Evolutionary conservation across 225 moss, liverwort and hornwort genomes (phyloP), one percentile per base, ranked within the genome.

Genomic region (Asterella californica): DNA sequence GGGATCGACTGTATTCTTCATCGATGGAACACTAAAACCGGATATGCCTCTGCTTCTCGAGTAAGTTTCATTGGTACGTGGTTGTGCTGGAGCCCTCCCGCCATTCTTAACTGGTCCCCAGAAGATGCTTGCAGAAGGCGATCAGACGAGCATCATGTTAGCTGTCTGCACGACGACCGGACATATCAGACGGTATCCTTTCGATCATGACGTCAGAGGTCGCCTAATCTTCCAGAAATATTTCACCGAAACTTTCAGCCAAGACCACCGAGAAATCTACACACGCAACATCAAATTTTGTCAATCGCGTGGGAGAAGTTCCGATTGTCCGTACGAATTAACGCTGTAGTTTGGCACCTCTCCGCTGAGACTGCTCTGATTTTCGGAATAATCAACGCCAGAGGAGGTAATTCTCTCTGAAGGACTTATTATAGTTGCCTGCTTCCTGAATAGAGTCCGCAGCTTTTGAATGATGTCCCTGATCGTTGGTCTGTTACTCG

Each of bases 261-360:
- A 24, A 42, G 25, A 46, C 25, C 4, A 12, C 45, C 18, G 27
- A 71, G 47, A 71, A 71, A 42, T 48, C 45, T 71, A 69, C 15
- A 34, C 15, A 9, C 9, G 6, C 2, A 42, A 69, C 15, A 34
- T 42, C 42, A 42, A 42, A 3, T 7, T 24, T 21, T 2, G 5
- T 78, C 64, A 79, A 25, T 86, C 85, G 53, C 80, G 72, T 73
- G 85, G 83, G 33, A 83, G 10, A 57, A 83, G 59, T 69, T 80
- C 80, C 60, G 85, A 86, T 29, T 67, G 0, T 2, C 77, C 24
- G 37, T 83, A 80, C 2, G 22, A 50, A 27, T 69, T 15, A 4
- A 57, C 38, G 33, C 82, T 86, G 47, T 30, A 7, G 21, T 77
- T 72, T 10, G 22, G 30, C 2, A 55, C 2, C 17, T 30, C 74